Base-by-base conservation (phyloP, 2,329 filamentous ascomycete species). In the Moelleriella libera region DNA sequence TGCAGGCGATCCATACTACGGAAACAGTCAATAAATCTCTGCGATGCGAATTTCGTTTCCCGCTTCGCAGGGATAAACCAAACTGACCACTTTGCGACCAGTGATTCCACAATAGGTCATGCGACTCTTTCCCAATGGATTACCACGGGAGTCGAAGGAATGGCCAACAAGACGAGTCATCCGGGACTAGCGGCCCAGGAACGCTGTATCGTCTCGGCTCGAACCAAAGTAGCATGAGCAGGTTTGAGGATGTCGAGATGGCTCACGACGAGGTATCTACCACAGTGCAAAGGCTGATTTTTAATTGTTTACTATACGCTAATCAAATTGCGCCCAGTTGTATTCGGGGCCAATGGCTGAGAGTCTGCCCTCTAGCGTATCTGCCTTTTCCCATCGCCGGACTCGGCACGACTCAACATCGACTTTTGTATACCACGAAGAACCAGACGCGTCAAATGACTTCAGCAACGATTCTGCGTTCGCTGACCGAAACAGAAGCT, bases 171-270 rank as follows among this genome's bases (percentile, higher is more conserved):
- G 46, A 45, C 11, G 43, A 41, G 14, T 32, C 46, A 44, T 45
- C 41, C 28, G 32, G 43, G 11, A 44, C 45, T 11, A 45, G 45
- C 41, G 45, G 39, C 12, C 45, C 31, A 41, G 30, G 50, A 34
- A 43, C 51, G 9, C 45, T 51, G 14, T 86, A 87, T 63, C 72
- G 82, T 47, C 71, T 83, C 48, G 72, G 73, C 54, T 84, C 82
- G 46, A 86, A 86, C 58, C 72, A 80, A 57, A 88, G 84, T 67
- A 80, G 75, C 64, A 73, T 82, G 37, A 94, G 87, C 65, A 82
- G 96, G 55, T 83, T 95, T 56, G 88, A 88, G 55, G 88, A 95
- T 64, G 89, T 97, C n/a, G 90, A 96, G 63, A 97, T 98, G 92
- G 90, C 92, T 21, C 88, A 94, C 46, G 87, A 95, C 62, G 90